Percentiles rank a stretch among this genome's conserved stretches.
These are phyloP conservation scores for Quercus wislizeni DNA, from an alignment of 306 rosid species.

Conservation along the genomic window DNA sequence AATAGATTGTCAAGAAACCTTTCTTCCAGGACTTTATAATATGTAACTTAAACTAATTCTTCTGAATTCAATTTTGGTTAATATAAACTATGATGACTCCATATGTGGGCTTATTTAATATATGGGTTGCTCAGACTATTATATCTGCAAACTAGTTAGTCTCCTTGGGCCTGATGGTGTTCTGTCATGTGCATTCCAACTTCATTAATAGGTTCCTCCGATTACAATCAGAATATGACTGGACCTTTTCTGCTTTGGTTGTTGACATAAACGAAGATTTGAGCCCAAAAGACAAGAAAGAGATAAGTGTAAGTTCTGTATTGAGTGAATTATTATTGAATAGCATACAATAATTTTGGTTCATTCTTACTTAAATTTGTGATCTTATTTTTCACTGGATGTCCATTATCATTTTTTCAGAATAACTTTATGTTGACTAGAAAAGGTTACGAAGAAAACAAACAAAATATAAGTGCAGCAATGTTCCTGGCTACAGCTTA, in stretches of 20 bases:
- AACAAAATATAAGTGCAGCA: conserved; percentile 40
- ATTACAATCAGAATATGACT: conserved; percentile 71
- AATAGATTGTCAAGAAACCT: neutral
- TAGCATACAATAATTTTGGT: neutral
- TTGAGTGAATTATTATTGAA: conserved; percentile 3
- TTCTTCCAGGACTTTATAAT: neutral
- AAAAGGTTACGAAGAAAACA: conserved; percentile 57
- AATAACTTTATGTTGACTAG: conserved; percentile 60
- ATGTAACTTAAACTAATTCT: neutral
- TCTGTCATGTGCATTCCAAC: neutral
- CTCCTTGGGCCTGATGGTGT: conserved; percentile 13
- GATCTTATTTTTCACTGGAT: neutral
- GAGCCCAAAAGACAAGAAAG: conserved; percentile 53
- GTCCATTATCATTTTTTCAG: conserved; percentile 37
- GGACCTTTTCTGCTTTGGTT: conserved; percentile 75
- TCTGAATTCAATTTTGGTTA: neutral
- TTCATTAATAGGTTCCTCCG: conserved; percentile 67
- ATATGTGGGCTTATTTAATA: neutral
- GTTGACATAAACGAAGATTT: conserved; percentile 80
- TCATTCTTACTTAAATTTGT: conserved; percentile 1
- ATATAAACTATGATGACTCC: neutral
- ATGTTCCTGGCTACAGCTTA: conserved; percentile 86
- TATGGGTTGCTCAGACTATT: neutral
- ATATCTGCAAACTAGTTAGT: conserved; percentile 1
- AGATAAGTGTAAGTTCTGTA: conserved; percentile 65